A percentile compares a stretch with the other conserved stretches of the same genome.
Evolutionary conservation across 805 yeast genomes (phyloP).

Genomic region (Saccharomycopsis vini): DNA sequence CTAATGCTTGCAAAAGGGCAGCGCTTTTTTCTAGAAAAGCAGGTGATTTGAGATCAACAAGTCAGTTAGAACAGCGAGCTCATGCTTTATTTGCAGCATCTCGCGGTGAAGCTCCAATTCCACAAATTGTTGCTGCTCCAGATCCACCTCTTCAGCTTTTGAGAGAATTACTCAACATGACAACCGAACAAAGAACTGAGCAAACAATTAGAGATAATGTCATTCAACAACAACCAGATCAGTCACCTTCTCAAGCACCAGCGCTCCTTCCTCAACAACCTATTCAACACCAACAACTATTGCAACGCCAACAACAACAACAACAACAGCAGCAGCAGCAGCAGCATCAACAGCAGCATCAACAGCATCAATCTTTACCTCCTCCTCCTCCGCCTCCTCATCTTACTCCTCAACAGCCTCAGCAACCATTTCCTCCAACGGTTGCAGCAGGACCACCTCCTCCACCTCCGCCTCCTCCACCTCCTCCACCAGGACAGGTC

Average conservation of each 20-base stretch:
- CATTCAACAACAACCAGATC: conserved; percentile 20
- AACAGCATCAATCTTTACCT: conserved; percentile 5
- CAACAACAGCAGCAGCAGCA: conserved; percentile 20
- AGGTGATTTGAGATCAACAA: conserved; percentile 35
- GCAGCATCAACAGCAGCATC: conserved; percentile 7
- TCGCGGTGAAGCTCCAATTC: conserved; percentile 36
- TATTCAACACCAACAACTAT: conserved; percentile 21
- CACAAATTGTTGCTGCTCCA: conserved; percentile 37
- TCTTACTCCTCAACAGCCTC: conserved; percentile 23
- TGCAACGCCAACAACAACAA: conserved; percentile 23
- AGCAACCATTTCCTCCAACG: conserved; percentile 4
- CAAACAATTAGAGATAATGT: conserved; percentile 6
- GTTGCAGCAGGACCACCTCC: conserved; percentile 3
- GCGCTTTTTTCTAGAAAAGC: conserved; percentile 40
- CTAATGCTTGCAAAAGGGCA: conserved; percentile 49
- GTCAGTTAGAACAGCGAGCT: conserved; percentile 36
- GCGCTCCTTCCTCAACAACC: conserved; percentile 17
- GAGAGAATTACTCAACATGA: conserved; percentile 27
- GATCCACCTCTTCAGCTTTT: conserved; percentile 34
- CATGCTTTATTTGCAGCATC: conserved; percentile 35
- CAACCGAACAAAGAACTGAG: conserved; percentile 29
- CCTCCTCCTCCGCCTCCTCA: conserved; percentile 10
- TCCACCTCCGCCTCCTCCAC: background rate
- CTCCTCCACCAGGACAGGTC: background rate
- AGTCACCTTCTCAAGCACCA: conserved; percentile 16